A percentile compares a stretch with the other conserved stretches of the same genome.
Conservation (phyloP, 1,139 yeast species). For the Lodderomyces margitis region DNA sequence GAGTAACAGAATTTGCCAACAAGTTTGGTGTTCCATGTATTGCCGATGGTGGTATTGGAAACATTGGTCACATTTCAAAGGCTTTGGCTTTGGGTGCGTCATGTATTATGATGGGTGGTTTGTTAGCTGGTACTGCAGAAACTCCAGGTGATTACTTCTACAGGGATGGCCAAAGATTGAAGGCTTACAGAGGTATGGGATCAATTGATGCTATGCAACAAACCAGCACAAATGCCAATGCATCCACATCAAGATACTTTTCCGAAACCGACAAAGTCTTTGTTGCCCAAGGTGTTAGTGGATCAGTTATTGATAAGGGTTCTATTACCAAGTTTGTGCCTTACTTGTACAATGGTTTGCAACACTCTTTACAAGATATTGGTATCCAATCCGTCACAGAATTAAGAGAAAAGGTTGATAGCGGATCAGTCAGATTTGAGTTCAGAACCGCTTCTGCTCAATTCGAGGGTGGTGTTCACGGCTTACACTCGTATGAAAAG, state of each 20-base stretch:
- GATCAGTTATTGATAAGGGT: slow-evolving; percentile 96
- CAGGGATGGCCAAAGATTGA: slow-evolving; percentile 97
- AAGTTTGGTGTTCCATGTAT: slow-evolving; percentile 93
- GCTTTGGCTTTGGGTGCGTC: slow-evolving; percentile 98
- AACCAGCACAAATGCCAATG: slow-evolving; percentile 84
- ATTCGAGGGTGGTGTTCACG: slow-evolving; percentile 97
- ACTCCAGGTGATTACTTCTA: slow-evolving; percentile 98
- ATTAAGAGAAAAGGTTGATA: slow-evolving; percentile 62
- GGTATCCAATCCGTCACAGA: slow-evolving; percentile 71
- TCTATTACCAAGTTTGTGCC: slow-evolving; percentile 92
- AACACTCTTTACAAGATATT: slow-evolving; percentile 98
- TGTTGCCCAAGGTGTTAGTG: slow-evolving; percentile 99
- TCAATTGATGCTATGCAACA: slow-evolving; percentile 99
- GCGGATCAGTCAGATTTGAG: slow-evolving; percentile 85
- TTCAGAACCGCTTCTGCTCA: slow-evolving; percentile 98
- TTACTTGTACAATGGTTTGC: slow-evolving; percentile 90
- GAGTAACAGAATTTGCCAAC: slow-evolving; percentile 83
- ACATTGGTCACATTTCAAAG: slow-evolving; percentile 97
- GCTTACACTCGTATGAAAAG: slow-evolving; percentile 95
- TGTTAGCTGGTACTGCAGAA: slow-evolving; percentile 97
- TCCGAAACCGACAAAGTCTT: slow-evolving; percentile 93
- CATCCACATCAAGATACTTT: slow-evolving; percentile 97
- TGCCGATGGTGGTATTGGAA: slow-evolving; percentile 99
- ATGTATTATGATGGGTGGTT: slow-evolving; percentile 99
- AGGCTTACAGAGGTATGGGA: slow-evolving; percentile 99